Percentiles rank a stretch among this genome's conserved stretches.
phyloP scores from a whole-genome alignment of 352 stramenopile genomes.

The Pythium chondricola region DNA sequence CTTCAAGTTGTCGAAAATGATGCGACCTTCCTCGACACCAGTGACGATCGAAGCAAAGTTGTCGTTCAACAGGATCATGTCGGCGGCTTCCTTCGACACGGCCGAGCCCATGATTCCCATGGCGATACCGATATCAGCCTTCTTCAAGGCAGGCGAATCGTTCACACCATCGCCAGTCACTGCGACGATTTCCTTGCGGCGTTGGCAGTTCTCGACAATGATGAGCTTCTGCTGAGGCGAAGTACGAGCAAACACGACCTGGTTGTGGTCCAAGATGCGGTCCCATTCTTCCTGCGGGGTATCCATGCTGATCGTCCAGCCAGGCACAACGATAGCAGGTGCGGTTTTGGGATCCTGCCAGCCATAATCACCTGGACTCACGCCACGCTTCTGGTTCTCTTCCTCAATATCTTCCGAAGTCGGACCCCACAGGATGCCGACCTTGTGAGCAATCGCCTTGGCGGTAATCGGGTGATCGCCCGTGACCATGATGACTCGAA shows the following conservation, averaged over 20 bases:
- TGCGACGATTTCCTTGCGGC: conserved; percentile 83
- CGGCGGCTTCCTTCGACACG: conserved; percentile 92
- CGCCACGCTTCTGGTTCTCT: conserved; percentile 53
- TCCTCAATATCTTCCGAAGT: conserved; percentile 82
- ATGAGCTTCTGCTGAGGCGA: conserved; percentile 93
- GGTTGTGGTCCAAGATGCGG: conserved; percentile 71
- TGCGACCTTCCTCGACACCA: conserved; percentile 92
- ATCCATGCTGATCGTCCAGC: conserved; percentile 71
- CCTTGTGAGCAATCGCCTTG: conserved; percentile 91
- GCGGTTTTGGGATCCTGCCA: conserved; percentile 72
- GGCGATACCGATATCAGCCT: conserved; percentile 96
- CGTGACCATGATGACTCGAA: conserved; percentile 94
- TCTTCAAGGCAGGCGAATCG: conserved; percentile 94
- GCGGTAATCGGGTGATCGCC: conserved; percentile 91
- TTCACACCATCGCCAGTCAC: conserved; percentile 99
- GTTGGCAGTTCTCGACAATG: conserved; percentile 92
- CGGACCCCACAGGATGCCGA: conserved; percentile 89
- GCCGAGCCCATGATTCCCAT: conserved; percentile 97
- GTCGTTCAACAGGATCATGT: conserved; percentile 96
- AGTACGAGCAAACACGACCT: conserved; percentile 95
- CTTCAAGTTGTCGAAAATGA: conserved; percentile 96
- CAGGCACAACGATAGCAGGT: conserved; percentile 79
- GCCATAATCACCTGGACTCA: conserved; percentile 55
- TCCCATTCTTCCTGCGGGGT: conserved; percentile 83
- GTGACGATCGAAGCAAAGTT: conserved; percentile 97